Evolutionary conservation across 164 flowering plant species (phyloP), one percentile per base, ranked within the genome.

Genomic region (Dillenia suffruticosa): DNA sequence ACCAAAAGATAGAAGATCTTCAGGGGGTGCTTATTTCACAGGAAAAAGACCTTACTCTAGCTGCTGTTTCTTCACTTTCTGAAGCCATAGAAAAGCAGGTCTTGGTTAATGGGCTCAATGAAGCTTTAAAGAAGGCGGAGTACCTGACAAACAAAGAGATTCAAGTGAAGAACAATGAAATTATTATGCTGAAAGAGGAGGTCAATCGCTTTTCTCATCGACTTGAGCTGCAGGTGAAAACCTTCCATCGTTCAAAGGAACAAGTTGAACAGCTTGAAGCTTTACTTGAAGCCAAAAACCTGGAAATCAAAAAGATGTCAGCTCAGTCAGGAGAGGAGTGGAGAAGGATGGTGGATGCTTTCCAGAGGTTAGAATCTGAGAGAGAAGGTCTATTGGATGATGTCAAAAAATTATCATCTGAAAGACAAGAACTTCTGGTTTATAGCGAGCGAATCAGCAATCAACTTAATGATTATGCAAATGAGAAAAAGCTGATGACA

Each of bases 401-500:
- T 10, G 51, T 60, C 10, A n/a, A 10, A 49, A 73, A 73, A 61
- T 62, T 80, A 51, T 65, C 76, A 46, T 46, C 22, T 2, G 75
- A 75, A 51, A 77, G 62, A 59, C 74, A 63, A 24, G 67, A 64
- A 7, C 50, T 75, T 45, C 10, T 69, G 53, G 46, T 11, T 62
- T 49, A 70, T 46, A 22, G 72, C 15, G 56, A 16, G 15, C 47
- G 46, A 40, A 46, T 69, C 45, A 64, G 52, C 61, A 66, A 74
- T 22, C 54, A 40, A 17, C 24, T 77, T 12, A 50, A 53, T 17
- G 67, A 58, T 49, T 71, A 63, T 17, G 12, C 49, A 40, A 62
- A 69, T 46, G 81, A 80, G 59, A 24, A 32, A 0, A 63, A 65
- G 26, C 62, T 77, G 51, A 71, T 70, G 76, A 60, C 49, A 61